phyloP scores from a whole-genome alignment of 2,329 filamentous ascomycete genomes.

The Macrophomina tecta region DNA sequence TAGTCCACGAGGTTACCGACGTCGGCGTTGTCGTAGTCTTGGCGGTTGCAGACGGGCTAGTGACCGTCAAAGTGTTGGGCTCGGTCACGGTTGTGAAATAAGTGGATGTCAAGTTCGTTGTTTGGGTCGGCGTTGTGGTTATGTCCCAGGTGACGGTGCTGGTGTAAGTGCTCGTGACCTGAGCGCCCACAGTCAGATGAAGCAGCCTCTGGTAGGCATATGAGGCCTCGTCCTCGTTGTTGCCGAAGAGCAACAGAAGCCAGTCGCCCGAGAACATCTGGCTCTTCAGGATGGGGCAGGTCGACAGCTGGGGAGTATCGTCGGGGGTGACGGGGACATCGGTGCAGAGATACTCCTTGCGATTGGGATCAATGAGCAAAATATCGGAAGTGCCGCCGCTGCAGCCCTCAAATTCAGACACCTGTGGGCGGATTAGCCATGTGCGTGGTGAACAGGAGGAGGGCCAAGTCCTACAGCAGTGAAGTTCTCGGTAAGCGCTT shows the following conservation, averaged over 20 bases:
- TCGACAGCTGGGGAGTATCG: slow-evolving; percentile 46
- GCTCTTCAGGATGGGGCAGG: slow-evolving; percentile 51
- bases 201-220: slow-evolving; percentile 54
- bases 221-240: slow-evolving; percentile 52
- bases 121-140: slow-evolving; percentile 38
- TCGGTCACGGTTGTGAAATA: slow-evolving; percentile 36
- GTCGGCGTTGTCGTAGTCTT: slow-evolving; percentile 42
- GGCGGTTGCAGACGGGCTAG: slow-evolving; percentile 41
- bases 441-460: no score
- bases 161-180: slow-evolving; percentile 42
- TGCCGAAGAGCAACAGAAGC: slow-evolving; percentile 52
- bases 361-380: slow-evolving; percentile 49
- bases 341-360: slow-evolving; percentile 50
- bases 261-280: slow-evolving; percentile 53
- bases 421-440: slow-evolving; percentile 31
- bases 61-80: slow-evolving; percentile 40
- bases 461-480: slow-evolving; percentile 35
- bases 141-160: slow-evolving; percentile 41
- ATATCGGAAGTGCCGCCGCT: slow-evolving; percentile 49
- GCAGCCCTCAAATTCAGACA: slow-evolving; percentile 53
- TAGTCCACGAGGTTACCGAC: slow-evolving; percentile 38
- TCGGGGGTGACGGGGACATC: slow-evolving; percentile 49
- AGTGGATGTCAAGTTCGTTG: slow-evolving; percentile 36
- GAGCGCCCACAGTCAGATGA: slow-evolving; percentile 38
- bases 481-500: slow-evolving; percentile 48